These are phyloP conservation scores for Warburgia ugandensis DNA, from an alignment of 164 flowering plant genomes.

Conservation along the genomic window DNA sequence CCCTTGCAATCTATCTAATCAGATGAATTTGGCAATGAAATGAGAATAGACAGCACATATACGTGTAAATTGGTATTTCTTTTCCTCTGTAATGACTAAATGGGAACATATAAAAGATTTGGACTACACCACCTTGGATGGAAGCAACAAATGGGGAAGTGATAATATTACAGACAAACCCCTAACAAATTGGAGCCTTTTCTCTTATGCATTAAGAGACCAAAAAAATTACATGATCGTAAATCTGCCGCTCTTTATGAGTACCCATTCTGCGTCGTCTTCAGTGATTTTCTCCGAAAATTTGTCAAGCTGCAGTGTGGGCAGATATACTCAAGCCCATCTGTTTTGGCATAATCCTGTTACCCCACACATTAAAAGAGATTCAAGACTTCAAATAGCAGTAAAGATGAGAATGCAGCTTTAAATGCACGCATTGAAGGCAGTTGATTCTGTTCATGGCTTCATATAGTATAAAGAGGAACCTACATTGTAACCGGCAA, in stretches of 20 bases:
- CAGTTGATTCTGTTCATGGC: too few relatives aligned
- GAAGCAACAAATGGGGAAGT: background rate
- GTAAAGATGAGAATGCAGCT: too few relatives aligned
- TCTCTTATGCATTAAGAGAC: background rate
- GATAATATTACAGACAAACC: slow-evolving; percentile 8
- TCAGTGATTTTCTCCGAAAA: slow-evolving; percentile 63
- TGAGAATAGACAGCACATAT: background rate
- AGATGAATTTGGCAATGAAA: background rate
- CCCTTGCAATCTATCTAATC: background rate
- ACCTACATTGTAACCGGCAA: too few relatives aligned
- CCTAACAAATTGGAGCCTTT: slow-evolving; percentile 3
- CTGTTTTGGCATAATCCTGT: slow-evolving; percentile 99
- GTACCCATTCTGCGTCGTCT: slow-evolving; percentile 54
- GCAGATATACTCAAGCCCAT: slow-evolving; percentile 93
- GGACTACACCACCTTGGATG: background rate
- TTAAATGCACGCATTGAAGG: too few relatives aligned
- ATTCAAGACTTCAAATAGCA: too few relatives aligned
- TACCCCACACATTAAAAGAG: background rate
- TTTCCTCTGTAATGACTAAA: too few relatives aligned
- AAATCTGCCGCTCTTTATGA: slow-evolving; percentile 13
- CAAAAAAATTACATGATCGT: slow-evolving; percentile 3
- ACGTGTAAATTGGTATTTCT: background rate
- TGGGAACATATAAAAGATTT: background rate
- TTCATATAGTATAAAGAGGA: too few relatives aligned
- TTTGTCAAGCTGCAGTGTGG: slow-evolving; percentile 88